Evolutionary conservation across 73 alveolate species (phyloP), one percentile per base, ranked within the genome.

Genomic region (Blepharisma stoltei): DNA sequence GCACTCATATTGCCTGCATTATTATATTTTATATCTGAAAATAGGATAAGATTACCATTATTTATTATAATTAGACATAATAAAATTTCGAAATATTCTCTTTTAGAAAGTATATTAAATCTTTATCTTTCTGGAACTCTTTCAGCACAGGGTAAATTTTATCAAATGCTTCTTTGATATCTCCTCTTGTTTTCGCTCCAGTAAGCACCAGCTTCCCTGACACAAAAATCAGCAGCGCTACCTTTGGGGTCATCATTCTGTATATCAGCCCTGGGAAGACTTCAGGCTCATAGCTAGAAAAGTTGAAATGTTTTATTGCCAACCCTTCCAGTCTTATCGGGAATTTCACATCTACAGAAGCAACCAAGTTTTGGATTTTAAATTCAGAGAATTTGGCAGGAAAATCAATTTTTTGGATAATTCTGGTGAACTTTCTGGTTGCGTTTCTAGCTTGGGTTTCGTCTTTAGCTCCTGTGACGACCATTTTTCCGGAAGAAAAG

Each of bases 391-490:
- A 94, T 50, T 81, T 84, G 38, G 95, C 99, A 32, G 41, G 41
- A 78, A 82, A 92, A 18, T 97, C 98, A 53, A 95, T 83, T 67
- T 88, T 90, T 77, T 86, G 83, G 66, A 97, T 86, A 27, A 89
- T 93, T 79, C 97, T 94, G 8, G 99, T 97, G 86, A 88, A 95
- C 76, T 90, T 92, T 87, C 97, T 87, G 43, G 99, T 97, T 20
- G 99, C 99, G 48, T 54, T 70, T 55, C 82, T 81, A 41, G 97
- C 78, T 32, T 89, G 92, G 47, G 90, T 97, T 86, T 97, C 99
- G 43, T 95, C 80, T 78, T 97, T 95, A 41, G 99, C 99, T n/a
- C 99, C 99, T 6, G 99, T 95, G 83, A 97, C 90, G 65, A 97
- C 99, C 99, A 97, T 95, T 86, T 94, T 95, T 23, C 99, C 99